Percentiles rank a stretch among this genome's conserved stretches.
These are phyloP conservation scores for Perilla frutescens DNA, from an alignment of 257 asterid species.

Conservation along the genomic window DNA sequence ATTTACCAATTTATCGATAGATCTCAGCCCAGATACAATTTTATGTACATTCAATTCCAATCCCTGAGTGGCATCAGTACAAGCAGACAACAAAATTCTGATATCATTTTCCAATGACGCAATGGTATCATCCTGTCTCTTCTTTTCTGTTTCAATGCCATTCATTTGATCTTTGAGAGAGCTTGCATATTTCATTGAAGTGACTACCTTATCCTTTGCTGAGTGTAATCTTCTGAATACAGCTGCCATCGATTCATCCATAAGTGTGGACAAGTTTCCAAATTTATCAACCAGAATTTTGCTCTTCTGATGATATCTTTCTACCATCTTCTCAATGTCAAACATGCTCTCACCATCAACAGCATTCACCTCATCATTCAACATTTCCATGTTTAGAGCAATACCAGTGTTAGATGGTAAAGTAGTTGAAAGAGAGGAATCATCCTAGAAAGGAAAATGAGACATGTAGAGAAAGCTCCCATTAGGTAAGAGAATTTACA, in stretches of 20 bases:
- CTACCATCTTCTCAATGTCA: conserved; percentile 60
- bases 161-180: conserved; percentile 61
- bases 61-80: conserved; percentile 61
- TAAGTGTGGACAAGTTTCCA: conserved; percentile 48
- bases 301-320: conserved; percentile 67
- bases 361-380: conserved; percentile 52
- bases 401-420: conserved; percentile 43
- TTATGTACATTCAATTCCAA: conserved; percentile 54
- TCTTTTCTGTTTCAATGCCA: conserved; percentile 57
- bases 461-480: conserved; percentile 32
- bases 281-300: conserved; percentile 67
- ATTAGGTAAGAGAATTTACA: conserved; percentile 34
- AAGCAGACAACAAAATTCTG: conserved; percentile 67
- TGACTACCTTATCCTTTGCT: conserved; percentile 50
- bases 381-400: conserved; percentile 47
- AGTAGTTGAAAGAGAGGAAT: conserved; percentile 50
- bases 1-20: conserved; percentile 45
- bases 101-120: conserved; percentile 57
- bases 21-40: conserved; percentile 48
- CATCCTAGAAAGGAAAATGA: conserved; percentile 60
- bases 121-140: conserved; percentile 53
- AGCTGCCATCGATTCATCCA: conserved; percentile 61
- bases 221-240: conserved; percentile 52
- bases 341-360: conserved; percentile 55
- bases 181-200: conserved; percentile 44